phyloP scores from a whole-genome alignment of 2,329 filamentous ascomycete genomes.

The Colletotrichum aenigma region DNA sequence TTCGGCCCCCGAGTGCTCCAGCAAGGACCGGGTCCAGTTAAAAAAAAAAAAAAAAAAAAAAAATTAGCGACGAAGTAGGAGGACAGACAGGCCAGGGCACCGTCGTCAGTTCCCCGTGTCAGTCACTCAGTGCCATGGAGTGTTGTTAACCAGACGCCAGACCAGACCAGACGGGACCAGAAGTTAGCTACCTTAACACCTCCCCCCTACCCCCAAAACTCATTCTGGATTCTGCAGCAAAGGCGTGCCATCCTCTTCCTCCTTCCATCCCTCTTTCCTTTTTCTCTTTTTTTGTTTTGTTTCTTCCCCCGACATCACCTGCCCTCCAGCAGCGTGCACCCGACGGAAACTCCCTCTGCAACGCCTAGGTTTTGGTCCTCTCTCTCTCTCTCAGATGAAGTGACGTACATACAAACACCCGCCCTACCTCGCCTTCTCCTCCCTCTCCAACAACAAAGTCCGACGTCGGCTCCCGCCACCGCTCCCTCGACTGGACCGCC shows the following conservation, averaged over 20 bases:
- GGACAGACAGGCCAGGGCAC: neutral
- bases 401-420: neutral
- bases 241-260: neutral
- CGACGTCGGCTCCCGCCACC: constrained; percentile 1
- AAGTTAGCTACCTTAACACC: neutral
- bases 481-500: neutral
- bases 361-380: neutral
- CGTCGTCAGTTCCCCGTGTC: neutral
- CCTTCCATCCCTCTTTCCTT: neutral
- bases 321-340: neutral
- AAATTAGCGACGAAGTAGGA: neutral
- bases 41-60: neutral
- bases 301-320: neutral
- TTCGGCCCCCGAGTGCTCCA: neutral
- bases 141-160: neutral
- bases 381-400: neutral
- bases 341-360: neutral
- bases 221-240: constrained; percentile 2
- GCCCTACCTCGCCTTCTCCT: neutral
- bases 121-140: neutral
- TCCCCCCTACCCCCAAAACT: neutral
- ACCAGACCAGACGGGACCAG: neutral
- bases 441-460: neutral
- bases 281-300: neutral
- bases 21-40: neutral